Evolutionary conservation across 2,329 filamentous ascomycete genomes (phyloP).

Genomic region (Hawksworthiomyces lignivorus): DNA sequence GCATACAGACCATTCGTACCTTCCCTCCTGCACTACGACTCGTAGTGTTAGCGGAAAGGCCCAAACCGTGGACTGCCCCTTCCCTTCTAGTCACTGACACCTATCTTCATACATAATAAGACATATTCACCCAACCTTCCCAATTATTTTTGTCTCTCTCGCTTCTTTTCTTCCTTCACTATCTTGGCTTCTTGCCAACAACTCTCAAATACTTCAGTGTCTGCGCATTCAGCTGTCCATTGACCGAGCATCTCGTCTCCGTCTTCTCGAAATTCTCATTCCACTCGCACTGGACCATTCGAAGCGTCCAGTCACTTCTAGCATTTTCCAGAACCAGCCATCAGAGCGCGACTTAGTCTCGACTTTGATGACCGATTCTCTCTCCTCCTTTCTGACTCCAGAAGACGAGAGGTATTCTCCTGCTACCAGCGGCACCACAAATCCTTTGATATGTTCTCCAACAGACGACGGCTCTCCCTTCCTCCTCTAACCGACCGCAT

Average conservation of each 20-base stretch:
- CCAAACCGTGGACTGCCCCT: constrained; percentile 6
- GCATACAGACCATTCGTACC: not conserved
- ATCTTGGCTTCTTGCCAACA: constrained; percentile 13
- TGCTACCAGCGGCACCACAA: constrained; percentile 24
- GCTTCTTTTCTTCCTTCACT: constrained; percentile 2
- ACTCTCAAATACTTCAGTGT: constrained; percentile 2
- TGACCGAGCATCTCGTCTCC: constrained; percentile 7
- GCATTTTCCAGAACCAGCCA: constrained; percentile 26
- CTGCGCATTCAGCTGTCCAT: not conserved
- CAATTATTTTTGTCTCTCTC: not conserved
- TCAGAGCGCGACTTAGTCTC: constrained; percentile 20
- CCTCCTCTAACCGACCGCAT: constrained; percentile 53
- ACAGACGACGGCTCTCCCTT: constrained; percentile 45
- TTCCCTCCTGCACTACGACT: no score
- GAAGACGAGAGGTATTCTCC: constrained; percentile 16
- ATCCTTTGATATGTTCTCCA: constrained; percentile 46
- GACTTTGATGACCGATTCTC: constrained; percentile 31
- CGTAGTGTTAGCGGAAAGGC: constrained; percentile 2
- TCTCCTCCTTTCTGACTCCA: constrained; percentile 11
- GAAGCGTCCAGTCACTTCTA: constrained; percentile 32
- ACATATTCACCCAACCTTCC: constrained; percentile 8
- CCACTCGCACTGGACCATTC: constrained; percentile 24
- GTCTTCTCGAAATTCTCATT: not conserved
- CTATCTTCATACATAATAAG: constrained; percentile 9
- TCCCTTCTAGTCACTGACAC: constrained; percentile 1